Evolutionary conservation across 257 asterid genomes (phyloP).

Genomic region (Avicennia marina): DNA sequence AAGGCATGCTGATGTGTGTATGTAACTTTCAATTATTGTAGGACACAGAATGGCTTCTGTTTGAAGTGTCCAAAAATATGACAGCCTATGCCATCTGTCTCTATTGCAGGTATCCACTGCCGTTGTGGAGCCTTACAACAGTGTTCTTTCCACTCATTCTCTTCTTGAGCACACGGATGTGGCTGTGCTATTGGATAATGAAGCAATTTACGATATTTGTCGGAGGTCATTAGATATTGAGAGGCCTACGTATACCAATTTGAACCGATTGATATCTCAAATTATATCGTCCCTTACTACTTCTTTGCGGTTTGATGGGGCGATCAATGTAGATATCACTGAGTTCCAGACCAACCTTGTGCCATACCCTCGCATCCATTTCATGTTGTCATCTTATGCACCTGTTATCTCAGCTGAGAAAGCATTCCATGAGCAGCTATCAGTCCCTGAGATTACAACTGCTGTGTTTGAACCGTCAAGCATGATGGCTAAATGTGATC

Average conservation of each 20-base stretch:
- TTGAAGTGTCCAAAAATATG: background rate
- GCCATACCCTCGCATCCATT: conserved; percentile 93
- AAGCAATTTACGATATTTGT: conserved; percentile 91
- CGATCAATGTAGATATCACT: conserved; percentile 83
- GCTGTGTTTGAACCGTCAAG: conserved; percentile 95
- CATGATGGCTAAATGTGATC: conserved; percentile 96
- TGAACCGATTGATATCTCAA: conserved; percentile 91
- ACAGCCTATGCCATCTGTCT: background rate
- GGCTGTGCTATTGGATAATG: conserved; percentile 83
- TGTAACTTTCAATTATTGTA: background rate
- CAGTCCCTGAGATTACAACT: conserved; percentile 90
- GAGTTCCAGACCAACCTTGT: conserved; percentile 97
- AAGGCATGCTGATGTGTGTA: background rate
- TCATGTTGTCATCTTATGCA: conserved; percentile 94
- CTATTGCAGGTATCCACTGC: conserved; percentile 77
- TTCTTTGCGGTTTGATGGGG: conserved; percentile 87
- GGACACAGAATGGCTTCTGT: background rate
- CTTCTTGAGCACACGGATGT: conserved; percentile 95
- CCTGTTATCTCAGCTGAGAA: conserved; percentile 93
- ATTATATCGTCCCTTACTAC: conserved; percentile 91
- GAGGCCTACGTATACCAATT: conserved; percentile 89
- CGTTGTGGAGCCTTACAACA: conserved; percentile 93
- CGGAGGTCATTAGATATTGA: conserved; percentile 91
- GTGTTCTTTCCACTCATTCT: conserved; percentile 93
- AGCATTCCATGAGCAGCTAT: conserved; percentile 92